These are phyloP conservation scores for Malassezia obtusa DNA, from an alignment of 1,284 basidiomycete species.

Conservation along the genomic window DNA sequence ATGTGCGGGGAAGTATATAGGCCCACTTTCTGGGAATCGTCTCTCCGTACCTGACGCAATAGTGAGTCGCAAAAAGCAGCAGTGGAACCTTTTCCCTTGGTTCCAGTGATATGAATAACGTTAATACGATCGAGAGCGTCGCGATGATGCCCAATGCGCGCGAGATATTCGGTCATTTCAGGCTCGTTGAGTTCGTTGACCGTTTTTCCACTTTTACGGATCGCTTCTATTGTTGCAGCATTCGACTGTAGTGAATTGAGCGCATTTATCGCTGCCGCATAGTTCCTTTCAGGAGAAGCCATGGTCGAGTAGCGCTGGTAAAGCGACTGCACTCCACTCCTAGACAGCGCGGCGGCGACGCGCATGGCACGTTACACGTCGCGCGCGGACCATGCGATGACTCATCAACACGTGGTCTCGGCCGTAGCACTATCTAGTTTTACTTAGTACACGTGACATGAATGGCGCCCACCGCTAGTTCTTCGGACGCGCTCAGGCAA, in stretches of 20 bases:
- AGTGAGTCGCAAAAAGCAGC: slow-evolving; percentile 63
- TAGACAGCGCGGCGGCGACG: background rate
- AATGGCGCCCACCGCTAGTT: slow-evolving; percentile 1
- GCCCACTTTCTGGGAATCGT: slow-evolving; percentile 51
- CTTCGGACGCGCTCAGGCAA: slow-evolving; percentile 12
- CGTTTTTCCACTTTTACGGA: slow-evolving; percentile 65
- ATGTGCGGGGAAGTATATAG: slow-evolving; percentile 96
- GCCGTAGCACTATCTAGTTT: slow-evolving; percentile 15
- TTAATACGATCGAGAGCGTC: slow-evolving; percentile 76
- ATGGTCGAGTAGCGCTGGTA: background rate
- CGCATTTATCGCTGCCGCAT: slow-evolving; percentile 66
- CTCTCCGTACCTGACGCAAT: slow-evolving; percentile 24
- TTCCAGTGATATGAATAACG: slow-evolving; percentile 92
- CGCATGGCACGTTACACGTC: background rate
- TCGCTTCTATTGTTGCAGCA: slow-evolving; percentile 76
- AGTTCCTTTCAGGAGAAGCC: slow-evolving; percentile 14
- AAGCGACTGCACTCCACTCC: background rate
- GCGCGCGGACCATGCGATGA: slow-evolving; percentile 9
- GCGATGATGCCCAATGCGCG: slow-evolving; percentile 71
- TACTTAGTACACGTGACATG: slow-evolving; percentile 11
- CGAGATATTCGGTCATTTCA: slow-evolving; percentile 83
- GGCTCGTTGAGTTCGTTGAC: slow-evolving; percentile 64
- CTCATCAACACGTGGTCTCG: slow-evolving; percentile 10
- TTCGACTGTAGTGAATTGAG: slow-evolving; percentile 91
- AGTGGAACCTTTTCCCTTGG: slow-evolving; percentile 97